Conservation (phyloP, 805 yeast species). For the Zygoascus biomembranicola region DNA sequence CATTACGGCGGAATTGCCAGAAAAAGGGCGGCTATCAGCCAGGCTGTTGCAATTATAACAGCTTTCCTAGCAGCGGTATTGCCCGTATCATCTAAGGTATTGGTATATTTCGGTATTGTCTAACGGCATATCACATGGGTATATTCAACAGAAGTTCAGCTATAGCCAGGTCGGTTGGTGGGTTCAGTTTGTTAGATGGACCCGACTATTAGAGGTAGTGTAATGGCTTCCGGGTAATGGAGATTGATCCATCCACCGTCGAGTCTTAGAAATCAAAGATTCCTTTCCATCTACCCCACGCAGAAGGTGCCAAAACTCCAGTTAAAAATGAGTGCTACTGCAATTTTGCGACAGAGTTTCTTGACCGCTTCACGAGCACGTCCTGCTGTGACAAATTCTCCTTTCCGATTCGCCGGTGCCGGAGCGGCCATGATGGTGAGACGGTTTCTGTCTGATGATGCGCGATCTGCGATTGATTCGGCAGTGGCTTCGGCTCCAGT, state of each 20-base stretch:
- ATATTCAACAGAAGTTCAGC: no score
- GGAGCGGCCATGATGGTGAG: neutral
- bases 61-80: no score
- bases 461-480: constrained; percentile 71
- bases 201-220: neutral
- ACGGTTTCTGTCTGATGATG: constrained; percentile 65
- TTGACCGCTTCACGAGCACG: neutral
- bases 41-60: no score
- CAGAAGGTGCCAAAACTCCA: no score
- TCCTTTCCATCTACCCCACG: neutral
- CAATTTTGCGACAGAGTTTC: neutral
- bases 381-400: neutral
- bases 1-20: no score
- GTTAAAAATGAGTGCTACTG: neutral
- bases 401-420: neutral
- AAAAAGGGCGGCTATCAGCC: no score
- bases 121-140: no score
- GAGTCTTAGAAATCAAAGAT: neutral
- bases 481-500: constrained; percentile 90
- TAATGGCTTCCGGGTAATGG: neutral
- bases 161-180: no score
- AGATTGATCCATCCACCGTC: neutral
- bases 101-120: no score
- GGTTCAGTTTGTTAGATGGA: no score
- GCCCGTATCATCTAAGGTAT: no score